These are phyloP conservation scores for Nematocida ausubeli DNA, from an alignment of 371 early-diverging fungal species.

Conservation along the genomic window DNA sequence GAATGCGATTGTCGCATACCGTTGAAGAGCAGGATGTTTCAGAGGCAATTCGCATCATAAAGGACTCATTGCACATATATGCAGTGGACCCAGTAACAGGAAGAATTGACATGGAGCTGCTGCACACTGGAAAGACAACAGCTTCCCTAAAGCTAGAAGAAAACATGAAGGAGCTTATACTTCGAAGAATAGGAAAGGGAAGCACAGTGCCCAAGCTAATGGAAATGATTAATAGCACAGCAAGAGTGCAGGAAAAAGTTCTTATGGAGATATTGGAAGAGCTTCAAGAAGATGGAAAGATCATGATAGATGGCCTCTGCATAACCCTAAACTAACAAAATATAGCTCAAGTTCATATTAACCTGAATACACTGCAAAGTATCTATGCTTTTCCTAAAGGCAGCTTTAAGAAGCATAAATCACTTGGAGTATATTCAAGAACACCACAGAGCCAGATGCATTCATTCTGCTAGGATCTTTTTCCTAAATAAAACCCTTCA, in stretches of 20 bases:
- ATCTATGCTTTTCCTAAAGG: too few relatives aligned
- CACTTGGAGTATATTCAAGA: too few relatives aligned
- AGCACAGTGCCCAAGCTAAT: constrained; percentile 28
- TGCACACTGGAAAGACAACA: constrained; percentile 76
- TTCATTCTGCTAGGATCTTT: too few relatives aligned
- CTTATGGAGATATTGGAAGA: constrained; percentile 1
- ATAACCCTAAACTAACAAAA: constrained; percentile 41
- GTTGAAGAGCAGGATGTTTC: constrained; percentile 76
- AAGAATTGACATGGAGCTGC: constrained; percentile 86
- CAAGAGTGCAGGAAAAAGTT: constrained; percentile 30
- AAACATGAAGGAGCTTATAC: constrained; percentile 59
- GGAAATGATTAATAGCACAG: constrained; percentile 9
- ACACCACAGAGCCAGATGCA: too few relatives aligned
- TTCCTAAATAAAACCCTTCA: too few relatives aligned
- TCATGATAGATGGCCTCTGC: constrained; percentile 38
- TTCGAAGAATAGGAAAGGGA: constrained; percentile 56
- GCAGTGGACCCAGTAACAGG: constrained; percentile 97
- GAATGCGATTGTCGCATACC: constrained; percentile 74
- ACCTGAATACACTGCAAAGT: too few relatives aligned
- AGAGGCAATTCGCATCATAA: constrained; percentile 77
- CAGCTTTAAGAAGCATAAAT: too few relatives aligned
- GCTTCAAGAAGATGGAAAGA: constrained; percentile 50
- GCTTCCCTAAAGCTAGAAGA: constrained; percentile 58
- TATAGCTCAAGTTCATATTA: too few relatives aligned
- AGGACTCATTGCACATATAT: constrained; percentile 81